Percentiles rank a stretch among this genome's conserved stretches.
Conservation (phyloP, 164 flowering plant genomes). For the Annona cherimola region DNA sequence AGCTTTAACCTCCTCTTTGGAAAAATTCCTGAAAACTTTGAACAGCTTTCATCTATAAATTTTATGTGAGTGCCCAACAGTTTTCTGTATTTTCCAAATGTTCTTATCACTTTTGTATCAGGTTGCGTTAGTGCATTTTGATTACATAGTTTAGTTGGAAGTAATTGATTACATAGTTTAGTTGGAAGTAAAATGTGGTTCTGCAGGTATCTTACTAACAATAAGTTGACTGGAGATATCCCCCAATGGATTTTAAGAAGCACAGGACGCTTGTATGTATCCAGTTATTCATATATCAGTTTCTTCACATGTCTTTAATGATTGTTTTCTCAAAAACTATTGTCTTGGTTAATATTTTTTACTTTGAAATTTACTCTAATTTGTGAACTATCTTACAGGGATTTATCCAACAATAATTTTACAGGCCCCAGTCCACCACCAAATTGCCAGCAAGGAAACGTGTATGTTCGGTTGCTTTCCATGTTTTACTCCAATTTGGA, state of each 20-base stretch:
- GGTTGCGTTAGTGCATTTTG: not conserved
- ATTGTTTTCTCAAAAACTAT: not conserved
- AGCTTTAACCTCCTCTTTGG: conserved; percentile 64
- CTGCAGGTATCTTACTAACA: conserved; percentile 57
- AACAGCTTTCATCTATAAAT: conserved; percentile 6
- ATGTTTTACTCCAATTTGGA: not conserved
- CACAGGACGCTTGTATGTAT: conserved; percentile 36
- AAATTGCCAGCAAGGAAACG: not conserved
- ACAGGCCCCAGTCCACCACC: not conserved
- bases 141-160: too few species aligned
- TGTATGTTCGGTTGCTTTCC: conserved; percentile 1
- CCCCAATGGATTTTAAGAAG: conserved; percentile 43
- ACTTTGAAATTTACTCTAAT: not conserved
- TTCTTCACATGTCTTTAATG: not conserved
- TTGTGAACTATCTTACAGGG: conserved; percentile 10
- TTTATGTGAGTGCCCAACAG: conserved; percentile 15
- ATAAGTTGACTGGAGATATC: conserved; percentile 50
- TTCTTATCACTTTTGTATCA: not conserved
- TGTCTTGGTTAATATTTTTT: not conserved
- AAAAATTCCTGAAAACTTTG: conserved; percentile 33
- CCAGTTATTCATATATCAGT: not conserved
- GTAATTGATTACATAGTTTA: too few species aligned
- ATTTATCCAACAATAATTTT: conserved; percentile 21
- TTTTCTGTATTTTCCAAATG: not conserved
- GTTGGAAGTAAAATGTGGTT: not conserved